A percentile compares a stretch with the other conserved stretches of the same genome.
Conservation (phyloP, 2,329 filamentous ascomycete genomes). For the Aureobasidium pullulans region DNA sequence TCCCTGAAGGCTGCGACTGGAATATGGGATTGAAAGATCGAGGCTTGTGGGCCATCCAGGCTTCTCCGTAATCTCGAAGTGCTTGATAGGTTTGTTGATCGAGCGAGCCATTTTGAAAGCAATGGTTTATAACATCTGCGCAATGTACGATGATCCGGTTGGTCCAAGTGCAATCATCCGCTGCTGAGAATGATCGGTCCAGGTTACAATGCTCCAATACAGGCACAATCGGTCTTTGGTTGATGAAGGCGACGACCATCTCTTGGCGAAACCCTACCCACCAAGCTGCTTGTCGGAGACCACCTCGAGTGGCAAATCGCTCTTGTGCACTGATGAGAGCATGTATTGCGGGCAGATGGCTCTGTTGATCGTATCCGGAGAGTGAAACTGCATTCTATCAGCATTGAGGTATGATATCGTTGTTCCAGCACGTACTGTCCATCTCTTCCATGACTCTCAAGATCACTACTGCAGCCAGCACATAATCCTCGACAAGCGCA, state of each 20-base stretch:
- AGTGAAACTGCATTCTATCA: neutral
- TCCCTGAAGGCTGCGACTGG: conserved; percentile 31
- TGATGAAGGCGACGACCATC: conserved; percentile 46
- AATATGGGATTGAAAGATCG: conserved; percentile 50
- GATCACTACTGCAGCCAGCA: conserved; percentile 51
- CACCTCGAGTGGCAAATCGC: conserved; percentile 28
- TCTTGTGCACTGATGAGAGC: conserved; percentile 30
- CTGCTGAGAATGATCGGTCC: conserved; percentile 42
- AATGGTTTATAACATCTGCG: conserved; percentile 57
- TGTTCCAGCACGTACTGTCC: conserved; percentile 25
- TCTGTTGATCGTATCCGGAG: conserved; percentile 19
- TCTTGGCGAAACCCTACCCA: conserved; percentile 55
- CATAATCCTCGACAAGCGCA: conserved; percentile 42
- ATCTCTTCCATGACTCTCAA: conserved; percentile 53
- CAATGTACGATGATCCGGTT: conserved; percentile 51
- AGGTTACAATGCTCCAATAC: conserved; percentile 45
- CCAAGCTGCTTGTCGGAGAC: conserved; percentile 42
- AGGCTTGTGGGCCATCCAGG: conserved; percentile 44
- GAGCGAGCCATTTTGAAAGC: conserved; percentile 42
- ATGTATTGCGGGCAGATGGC: conserved; percentile 27
- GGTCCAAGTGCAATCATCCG: conserved; percentile 50
- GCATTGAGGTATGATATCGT: neutral
- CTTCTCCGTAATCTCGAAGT: conserved; percentile 39
- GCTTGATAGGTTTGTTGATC: conserved; percentile 34
- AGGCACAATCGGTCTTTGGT: conserved; percentile 41